A percentile compares a stretch with the other conserved stretches of the same genome.
phyloP scores from a whole-genome alignment of 2,329 filamentous ascomycete species.

The Neopestalotiopsis sp. region DNA sequence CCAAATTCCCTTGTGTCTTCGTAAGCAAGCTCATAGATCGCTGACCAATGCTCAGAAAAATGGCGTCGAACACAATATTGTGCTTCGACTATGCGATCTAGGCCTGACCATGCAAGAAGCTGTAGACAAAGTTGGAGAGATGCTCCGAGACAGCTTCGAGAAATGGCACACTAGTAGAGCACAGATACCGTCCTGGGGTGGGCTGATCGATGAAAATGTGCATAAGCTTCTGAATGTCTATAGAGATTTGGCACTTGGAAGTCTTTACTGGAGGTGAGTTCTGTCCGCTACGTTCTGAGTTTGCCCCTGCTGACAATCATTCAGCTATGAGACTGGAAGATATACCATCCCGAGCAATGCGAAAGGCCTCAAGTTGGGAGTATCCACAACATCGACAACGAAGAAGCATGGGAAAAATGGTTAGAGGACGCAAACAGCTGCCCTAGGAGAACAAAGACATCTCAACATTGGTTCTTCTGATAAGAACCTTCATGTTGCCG shows the following conservation, averaged over 20 bases:
- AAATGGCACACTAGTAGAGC: neutral
- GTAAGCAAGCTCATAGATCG: neutral
- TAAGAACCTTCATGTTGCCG: no score
- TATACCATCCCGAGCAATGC: no score
- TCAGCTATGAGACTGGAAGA: no score
- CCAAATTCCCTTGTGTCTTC: neutral
- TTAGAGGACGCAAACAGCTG: no score
- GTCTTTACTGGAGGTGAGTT: neutral
- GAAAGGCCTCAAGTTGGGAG: no score
- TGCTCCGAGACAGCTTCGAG: neutral
- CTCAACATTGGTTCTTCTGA: no score
- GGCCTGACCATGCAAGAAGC: conserved; percentile 1
- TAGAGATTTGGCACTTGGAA: neutral
- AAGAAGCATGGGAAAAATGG: no score
- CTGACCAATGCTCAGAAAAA: neutral
- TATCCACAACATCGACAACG: no score
- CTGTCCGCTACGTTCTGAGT: no score
- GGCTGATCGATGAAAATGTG: neutral
- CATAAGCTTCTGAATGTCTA: neutral
- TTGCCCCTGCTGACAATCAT: no score
- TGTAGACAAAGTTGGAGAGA: neutral
- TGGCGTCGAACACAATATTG: neutral
- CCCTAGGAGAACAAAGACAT: no score
- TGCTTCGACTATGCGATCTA: neutral
- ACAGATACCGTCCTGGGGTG: neutral